Evolutionary conservation across 2,329 filamentous ascomycete genomes (phyloP).

Genomic region (Nannizzia gypsea): DNA sequence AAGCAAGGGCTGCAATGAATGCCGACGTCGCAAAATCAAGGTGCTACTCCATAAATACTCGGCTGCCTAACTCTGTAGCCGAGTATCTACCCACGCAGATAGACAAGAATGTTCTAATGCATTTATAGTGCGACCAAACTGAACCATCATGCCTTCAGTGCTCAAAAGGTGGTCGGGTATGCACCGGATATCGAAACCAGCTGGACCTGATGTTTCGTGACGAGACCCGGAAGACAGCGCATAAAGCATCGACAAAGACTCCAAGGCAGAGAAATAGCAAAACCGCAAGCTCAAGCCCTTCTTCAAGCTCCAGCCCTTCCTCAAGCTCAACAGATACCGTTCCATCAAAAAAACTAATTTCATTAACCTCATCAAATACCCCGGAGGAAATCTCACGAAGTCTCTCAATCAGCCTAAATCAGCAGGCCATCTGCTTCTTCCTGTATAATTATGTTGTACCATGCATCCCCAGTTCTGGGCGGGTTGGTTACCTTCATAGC

Average conservation of each 20-base stretch:
- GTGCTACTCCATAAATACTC: background rate
- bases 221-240: slow-evolving; percentile 51
- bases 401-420: slow-evolving; percentile 12
- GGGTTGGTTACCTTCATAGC: slow-evolving; percentile 18
- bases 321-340: too few species aligned
- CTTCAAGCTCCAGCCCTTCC: background rate
- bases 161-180: slow-evolving; percentile 47
- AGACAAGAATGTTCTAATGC: slow-evolving; percentile 3
- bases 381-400: background rate
- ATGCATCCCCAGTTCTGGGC: slow-evolving; percentile 20
- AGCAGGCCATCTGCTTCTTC: slow-evolving; percentile 29
- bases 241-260: slow-evolving; percentile 27
- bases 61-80: background rate
- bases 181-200: slow-evolving; percentile 54
- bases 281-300: background rate
- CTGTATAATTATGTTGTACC: slow-evolving; percentile 25
- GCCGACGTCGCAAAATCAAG: slow-evolving; percentile 38
- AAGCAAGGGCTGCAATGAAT: slow-evolving; percentile 36
- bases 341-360: background rate
- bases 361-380: background rate
- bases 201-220: slow-evolving; percentile 55
- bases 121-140: slow-evolving; percentile 44
- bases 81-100: background rate
- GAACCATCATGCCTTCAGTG: slow-evolving; percentile 53
- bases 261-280: background rate